Conservation (phyloP, 805 yeast genomes). For the Blastobotrys attinorum region DNA sequence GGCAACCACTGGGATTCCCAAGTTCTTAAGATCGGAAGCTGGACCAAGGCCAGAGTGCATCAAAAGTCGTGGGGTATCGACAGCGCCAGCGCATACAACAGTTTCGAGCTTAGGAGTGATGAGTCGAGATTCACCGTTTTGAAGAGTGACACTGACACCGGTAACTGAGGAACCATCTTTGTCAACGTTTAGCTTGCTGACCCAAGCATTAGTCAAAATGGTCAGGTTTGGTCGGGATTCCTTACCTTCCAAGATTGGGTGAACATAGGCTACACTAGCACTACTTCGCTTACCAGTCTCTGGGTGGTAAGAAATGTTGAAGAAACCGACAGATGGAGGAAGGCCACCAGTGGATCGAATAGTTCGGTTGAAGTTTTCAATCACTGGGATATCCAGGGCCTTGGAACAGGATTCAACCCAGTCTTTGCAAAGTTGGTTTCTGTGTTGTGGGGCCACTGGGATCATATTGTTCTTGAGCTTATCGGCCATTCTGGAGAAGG, state of each 20-base stretch:
- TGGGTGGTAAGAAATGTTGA: slow-evolving; percentile 1
- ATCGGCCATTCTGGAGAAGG: not conserved
- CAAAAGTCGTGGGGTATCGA: slow-evolving; percentile 28
- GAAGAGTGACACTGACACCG: slow-evolving; percentile 23
- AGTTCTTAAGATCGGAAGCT: slow-evolving; percentile 21
- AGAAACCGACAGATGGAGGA: slow-evolving; percentile 3
- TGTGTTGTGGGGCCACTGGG: slow-evolving; percentile 2
- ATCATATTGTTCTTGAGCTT: not conserved
- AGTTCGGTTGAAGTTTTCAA: slow-evolving; percentile 1
- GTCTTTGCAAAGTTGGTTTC: slow-evolving; percentile 2
- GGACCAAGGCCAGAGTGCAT: slow-evolving; percentile 30
- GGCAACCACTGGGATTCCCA: slow-evolving; percentile 23
- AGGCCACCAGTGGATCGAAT: slow-evolving; percentile 1
- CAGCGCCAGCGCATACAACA: slow-evolving; percentile 26
- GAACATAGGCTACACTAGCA: slow-evolving; percentile 20
- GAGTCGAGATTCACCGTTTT: slow-evolving; percentile 20
- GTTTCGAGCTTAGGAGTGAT: slow-evolving; percentile 25
- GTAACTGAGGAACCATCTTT: slow-evolving; percentile 15
- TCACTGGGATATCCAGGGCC: not conserved
- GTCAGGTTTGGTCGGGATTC: slow-evolving; percentile 2
- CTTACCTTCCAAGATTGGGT: slow-evolving; percentile 11
- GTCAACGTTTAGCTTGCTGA: slow-evolving; percentile 21
- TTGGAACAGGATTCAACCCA: slow-evolving; percentile 2
- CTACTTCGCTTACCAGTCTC: not conserved
- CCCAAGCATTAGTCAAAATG: slow-evolving; percentile 2